A percentile compares a stretch with the other conserved stretches of the same genome.
Conservation (phyloP, 75 land plant genomes). For the Sequoiadendron giganteum region DNA sequence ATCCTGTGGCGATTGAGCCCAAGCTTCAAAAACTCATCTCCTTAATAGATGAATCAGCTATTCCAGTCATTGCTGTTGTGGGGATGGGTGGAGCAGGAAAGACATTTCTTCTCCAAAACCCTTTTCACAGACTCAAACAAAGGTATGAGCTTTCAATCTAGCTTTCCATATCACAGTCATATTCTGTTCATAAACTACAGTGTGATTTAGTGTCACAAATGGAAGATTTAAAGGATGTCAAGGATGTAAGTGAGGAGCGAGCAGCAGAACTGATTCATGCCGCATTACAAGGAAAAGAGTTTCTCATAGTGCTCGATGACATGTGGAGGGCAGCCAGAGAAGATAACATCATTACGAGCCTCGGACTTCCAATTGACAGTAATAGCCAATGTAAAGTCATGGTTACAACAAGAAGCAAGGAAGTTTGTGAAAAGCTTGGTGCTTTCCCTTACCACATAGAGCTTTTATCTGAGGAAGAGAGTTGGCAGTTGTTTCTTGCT, state of each 20-base stretch:
- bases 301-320: not conserved
- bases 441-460: not conserved
- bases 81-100: not conserved
- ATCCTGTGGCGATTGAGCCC: not conserved
- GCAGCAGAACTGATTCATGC: not conserved
- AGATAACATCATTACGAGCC: not conserved
- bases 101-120: not conserved
- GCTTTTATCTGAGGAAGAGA: not conserved
- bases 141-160: not conserved
- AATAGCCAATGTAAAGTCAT: not conserved
- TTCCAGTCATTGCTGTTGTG: not conserved
- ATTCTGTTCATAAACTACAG: not conserved
- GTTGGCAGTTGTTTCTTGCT: not conserved
- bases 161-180: not conserved
- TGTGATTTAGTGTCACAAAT: not conserved
- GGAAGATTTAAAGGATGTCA: not conserved
- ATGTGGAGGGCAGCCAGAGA: not conserved
- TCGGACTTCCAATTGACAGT: not conserved
- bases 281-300: not conserved
- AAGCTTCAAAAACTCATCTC: not conserved
- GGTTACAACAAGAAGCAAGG: not conserved
- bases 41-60: not conserved
- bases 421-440: not conserved
- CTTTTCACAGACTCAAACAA: not conserved
- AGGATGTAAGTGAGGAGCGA: not conserved